Evolutionary conservation across 192 early-diverging fungal species (phyloP).

Genomic region (Dissophora globulifera): DNA sequence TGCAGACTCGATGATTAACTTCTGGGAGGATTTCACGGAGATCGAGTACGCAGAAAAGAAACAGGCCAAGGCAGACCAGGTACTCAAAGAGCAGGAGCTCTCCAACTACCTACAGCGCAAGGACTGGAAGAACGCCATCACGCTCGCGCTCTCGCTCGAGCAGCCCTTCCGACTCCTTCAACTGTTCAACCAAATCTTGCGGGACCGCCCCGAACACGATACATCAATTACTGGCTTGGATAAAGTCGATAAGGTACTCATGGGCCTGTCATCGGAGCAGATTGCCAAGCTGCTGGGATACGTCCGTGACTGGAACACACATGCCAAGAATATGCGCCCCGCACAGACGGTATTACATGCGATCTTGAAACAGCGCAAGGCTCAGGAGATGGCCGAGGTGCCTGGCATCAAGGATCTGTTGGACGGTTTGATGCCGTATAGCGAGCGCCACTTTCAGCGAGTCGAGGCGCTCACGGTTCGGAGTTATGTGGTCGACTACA

Average conservation of each 20-base stretch:
- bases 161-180: constrained; percentile 87
- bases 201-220: constrained; percentile 61
- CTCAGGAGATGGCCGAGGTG: constrained; percentile 77
- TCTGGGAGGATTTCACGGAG: constrained; percentile 95
- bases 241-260: constrained; percentile 77
- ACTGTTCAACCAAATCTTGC: constrained; percentile 73
- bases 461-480: constrained; percentile 81
- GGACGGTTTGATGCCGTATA: constrained; percentile 88
- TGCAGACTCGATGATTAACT: constrained; percentile 87
- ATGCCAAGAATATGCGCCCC: constrained; percentile 77
- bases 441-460: constrained; percentile 89
- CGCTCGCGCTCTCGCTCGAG: constrained; percentile 87
- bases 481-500: constrained; percentile 91
- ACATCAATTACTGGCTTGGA: constrained; percentile 67
- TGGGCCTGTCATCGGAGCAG: constrained; percentile 70
- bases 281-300: constrained; percentile 84
- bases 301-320: constrained; percentile 96
- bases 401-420: constrained; percentile 86
- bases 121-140: constrained; percentile 93
- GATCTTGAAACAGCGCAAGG: constrained; percentile 73
- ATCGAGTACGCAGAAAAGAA: constrained; percentile 83
- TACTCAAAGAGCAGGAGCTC: constrained; percentile 91
- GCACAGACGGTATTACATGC: constrained; percentile 88
- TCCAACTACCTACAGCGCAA: constrained; percentile 85
- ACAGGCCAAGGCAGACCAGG: constrained; percentile 75